Percentiles rank a stretch among this genome's conserved stretches.
These are phyloP conservation scores for Penicillium psychrosexuale DNA, from an alignment of 2,329 filamentous ascomycete genomes.

Conservation along the genomic window DNA sequence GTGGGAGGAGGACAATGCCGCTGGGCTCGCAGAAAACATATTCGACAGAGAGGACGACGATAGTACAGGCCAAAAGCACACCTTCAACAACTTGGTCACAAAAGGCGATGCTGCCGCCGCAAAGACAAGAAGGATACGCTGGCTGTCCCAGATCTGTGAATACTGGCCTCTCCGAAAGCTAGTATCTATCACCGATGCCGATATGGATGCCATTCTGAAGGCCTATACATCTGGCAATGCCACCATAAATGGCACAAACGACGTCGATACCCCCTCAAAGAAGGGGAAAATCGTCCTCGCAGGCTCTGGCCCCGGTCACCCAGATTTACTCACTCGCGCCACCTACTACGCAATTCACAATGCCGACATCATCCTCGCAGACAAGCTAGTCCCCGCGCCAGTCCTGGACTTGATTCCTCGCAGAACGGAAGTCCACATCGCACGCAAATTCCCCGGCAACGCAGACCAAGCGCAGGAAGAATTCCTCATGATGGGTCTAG, in stretches of 20 bases:
- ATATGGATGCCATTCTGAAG: slow-evolving; percentile 72
- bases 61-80: slow-evolving; percentile 61
- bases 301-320: slow-evolving; percentile 88
- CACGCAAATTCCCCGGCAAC: slow-evolving; percentile 96
- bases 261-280: slow-evolving; percentile 22
- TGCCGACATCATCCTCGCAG: slow-evolving; percentile 50
- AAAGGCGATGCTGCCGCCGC: slow-evolving; percentile 70
- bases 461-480: slow-evolving; percentile 91
- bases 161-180: slow-evolving; percentile 91
- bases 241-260: slow-evolving; percentile 15
- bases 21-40: slow-evolving; percentile 45
- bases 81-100: slow-evolving; percentile 77
- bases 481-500: slow-evolving; percentile 73
- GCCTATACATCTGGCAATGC: slow-evolving; percentile 56
- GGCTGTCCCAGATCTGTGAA: slow-evolving; percentile 94
- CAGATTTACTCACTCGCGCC: slow-evolving; percentile 76
- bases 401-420: slow-evolving; percentile 89
- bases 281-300: slow-evolving; percentile 78
- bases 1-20: slow-evolving; percentile 67
- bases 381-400: slow-evolving; percentile 63
- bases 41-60: slow-evolving; percentile 50
- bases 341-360: slow-evolving; percentile 49
- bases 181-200: slow-evolving; percentile 72
- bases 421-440: slow-evolving; percentile 83
- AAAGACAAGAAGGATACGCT: slow-evolving; percentile 80